Conservation (phyloP, 192 early-diverging fungal genomes). For the Coemansia sp. region DNA sequence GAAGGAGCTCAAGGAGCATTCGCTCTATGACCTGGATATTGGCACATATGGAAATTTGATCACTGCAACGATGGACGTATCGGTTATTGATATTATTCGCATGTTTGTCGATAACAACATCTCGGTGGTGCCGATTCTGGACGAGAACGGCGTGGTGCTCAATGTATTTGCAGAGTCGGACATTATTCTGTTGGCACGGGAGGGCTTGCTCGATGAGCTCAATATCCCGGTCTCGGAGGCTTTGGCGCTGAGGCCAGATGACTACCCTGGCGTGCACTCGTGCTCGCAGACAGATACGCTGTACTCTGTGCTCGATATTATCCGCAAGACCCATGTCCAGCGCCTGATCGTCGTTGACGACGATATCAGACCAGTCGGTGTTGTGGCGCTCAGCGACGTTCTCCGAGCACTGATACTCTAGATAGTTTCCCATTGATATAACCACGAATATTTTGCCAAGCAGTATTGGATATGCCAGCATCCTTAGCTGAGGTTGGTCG, state of each 20-base stretch:
- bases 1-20: constrained; percentile 59
- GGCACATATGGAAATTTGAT: constrained; percentile 85
- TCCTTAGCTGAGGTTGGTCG: neutral
- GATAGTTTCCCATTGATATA: neutral
- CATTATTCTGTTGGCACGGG: constrained; percentile 76
- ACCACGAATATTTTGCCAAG: neutral
- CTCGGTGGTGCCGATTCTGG: constrained; percentile 91
- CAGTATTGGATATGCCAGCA: neutral
- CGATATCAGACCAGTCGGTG: constrained; percentile 74
- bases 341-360: constrained; percentile 89
- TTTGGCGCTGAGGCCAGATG: constrained; percentile 76
- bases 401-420: constrained; percentile 56
- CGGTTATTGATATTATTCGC: constrained; percentile 86
- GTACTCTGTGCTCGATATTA: constrained; percentile 83
- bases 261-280: constrained; percentile 92
- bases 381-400: constrained; percentile 85
- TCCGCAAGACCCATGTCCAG: constrained; percentile 82
- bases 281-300: constrained; percentile 87
- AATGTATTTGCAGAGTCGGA: constrained; percentile 98
- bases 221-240: constrained; percentile 88
- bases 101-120: constrained; percentile 90
- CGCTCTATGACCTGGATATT: constrained; percentile 77
- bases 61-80: constrained; percentile 74
- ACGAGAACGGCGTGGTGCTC: constrained; percentile 78
- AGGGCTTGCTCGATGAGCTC: constrained; percentile 63